phyloP scores from a whole-genome alignment of 345 rosid genomes.

The Populus euphratica region DNA sequence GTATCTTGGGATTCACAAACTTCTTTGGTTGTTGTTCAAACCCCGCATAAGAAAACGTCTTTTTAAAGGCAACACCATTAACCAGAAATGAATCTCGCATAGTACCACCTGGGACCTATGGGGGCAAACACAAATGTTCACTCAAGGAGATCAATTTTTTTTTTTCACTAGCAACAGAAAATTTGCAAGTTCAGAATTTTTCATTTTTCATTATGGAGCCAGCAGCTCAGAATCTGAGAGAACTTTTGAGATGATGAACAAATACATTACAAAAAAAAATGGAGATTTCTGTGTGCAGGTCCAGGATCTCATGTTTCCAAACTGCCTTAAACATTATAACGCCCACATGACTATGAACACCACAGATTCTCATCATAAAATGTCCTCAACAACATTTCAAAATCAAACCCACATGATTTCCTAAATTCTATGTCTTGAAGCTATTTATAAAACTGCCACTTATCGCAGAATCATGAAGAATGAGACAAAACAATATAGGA shows the following conservation, averaged over 20 bases:
- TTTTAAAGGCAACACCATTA: conserved; percentile 95
- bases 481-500: neutral
- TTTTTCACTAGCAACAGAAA: neutral
- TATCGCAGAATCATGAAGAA: neutral
- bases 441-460: neutral
- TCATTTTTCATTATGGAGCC: neutral
- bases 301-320: neutral
- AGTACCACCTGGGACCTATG: conserved; percentile 92
- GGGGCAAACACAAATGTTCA: neutral
- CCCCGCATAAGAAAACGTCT: conserved; percentile 99
- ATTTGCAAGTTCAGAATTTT: neutral
- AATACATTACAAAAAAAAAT: too few relatives aligned
- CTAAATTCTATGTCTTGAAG: neutral
- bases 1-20: conserved; percentile 76
- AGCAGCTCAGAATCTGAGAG: neutral
- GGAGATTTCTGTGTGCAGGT: neutral
- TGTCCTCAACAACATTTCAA: neutral
- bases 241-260: neutral
- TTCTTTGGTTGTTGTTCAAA: conserved; percentile 99
- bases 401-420: neutral
- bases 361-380: neutral
- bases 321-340: neutral
- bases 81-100: conserved; percentile 98
- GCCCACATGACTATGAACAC: neutral
- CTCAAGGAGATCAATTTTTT: conserved; percentile 5